A percentile compares a stretch with the other conserved stretches of the same genome.
These are phyloP conservation scores for Fusarium sarcochroum DNA, from an alignment of 2,329 filamentous ascomycete genomes.

Conservation along the genomic window DNA sequence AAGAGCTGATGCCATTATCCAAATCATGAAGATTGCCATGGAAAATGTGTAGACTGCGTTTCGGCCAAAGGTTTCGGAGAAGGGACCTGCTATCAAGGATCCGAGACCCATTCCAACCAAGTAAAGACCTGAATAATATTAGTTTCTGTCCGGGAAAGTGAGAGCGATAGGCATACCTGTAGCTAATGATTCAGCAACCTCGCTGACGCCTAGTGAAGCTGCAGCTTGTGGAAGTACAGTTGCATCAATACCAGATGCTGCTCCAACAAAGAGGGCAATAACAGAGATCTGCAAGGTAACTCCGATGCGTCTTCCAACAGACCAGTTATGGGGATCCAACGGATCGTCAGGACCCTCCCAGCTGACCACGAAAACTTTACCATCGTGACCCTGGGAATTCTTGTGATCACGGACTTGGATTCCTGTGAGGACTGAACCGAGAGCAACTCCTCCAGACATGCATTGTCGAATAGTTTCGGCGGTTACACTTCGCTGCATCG, in stretches of 20 bases:
- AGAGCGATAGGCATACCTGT: constrained; percentile 51
- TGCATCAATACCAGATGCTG: constrained; percentile 67
- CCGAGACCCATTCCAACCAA: constrained; percentile 56
- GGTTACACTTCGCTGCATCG: constrained; percentile 13
- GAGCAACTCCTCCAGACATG: constrained; percentile 29
- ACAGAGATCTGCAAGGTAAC: constrained; percentile 59
- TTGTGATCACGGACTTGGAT: constrained; percentile 50
- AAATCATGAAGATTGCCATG: constrained; percentile 60
- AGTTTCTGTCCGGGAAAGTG: accelerated
- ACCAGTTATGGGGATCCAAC: constrained; percentile 63
- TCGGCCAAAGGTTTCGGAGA: constrained; percentile 58
- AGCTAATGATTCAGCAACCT: constrained; percentile 65
- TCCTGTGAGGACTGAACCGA: constrained; percentile 51
- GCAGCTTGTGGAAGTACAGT: constrained; percentile 61
- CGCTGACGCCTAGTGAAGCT: constrained; percentile 61
- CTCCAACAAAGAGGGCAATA: constrained; percentile 65
- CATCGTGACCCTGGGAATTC: constrained; percentile 35
- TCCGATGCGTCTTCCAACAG: constrained; percentile 53
- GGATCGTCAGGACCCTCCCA: constrained; percentile 55
- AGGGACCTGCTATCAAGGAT: constrained; percentile 54
- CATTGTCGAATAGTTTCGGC: constrained; percentile 24
- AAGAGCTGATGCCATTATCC: constrained; percentile 60
- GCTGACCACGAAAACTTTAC: constrained; percentile 52
- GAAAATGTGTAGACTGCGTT: constrained; percentile 58
- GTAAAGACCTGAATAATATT: constrained; percentile 41